Percentiles rank a stretch among this genome's conserved stretches.
phyloP scores from a whole-genome alignment of 169 alveolate genomes.

The Plasmodium knowlesi region DNA sequence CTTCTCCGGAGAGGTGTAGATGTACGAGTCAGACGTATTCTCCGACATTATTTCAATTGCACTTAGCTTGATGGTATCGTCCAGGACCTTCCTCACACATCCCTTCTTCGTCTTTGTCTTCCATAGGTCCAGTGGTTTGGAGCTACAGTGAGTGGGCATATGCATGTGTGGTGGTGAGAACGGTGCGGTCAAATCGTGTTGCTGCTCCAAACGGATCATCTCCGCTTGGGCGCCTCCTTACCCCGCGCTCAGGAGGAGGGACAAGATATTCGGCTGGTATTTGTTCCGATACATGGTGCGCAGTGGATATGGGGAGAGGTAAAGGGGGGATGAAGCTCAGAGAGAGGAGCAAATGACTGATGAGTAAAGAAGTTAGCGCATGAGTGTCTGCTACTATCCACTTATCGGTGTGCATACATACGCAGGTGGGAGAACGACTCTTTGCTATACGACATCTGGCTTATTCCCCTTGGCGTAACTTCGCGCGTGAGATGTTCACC shows the following conservation, averaged over 20 bases:
- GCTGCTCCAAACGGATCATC: neutral
- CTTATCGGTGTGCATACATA: neutral
- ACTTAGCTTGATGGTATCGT: constrained; percentile 67
- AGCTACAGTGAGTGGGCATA: neutral
- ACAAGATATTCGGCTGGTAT: constrained; percentile 44
- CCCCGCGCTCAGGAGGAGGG: constrained; percentile 73
- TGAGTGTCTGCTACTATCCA: neutral
- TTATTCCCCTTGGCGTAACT: neutral
- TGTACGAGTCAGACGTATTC: constrained; percentile 63
- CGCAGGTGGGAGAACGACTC: neutral
- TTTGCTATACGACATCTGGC: neutral
- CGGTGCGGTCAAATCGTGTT: neutral
- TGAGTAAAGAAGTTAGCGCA: neutral
- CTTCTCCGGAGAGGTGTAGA: constrained; percentile 38
- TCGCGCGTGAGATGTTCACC: neutral
- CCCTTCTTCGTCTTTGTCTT: constrained; percentile 61
- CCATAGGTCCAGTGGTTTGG: constrained; percentile 71
- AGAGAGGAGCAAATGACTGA: neutral
- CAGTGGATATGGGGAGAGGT: neutral
- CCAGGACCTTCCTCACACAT: constrained; percentile 51
- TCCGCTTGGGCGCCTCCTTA: neutral
- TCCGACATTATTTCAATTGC: constrained; percentile 60
- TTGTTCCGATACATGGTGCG: constrained; percentile 57
- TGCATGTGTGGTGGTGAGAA: neutral
- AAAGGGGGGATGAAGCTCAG: neutral